Evolutionary conservation across 2,329 filamentous ascomycete genomes (phyloP), one percentile per base, ranked within the genome.

Genomic region (Hypomyces rosellus): DNA sequence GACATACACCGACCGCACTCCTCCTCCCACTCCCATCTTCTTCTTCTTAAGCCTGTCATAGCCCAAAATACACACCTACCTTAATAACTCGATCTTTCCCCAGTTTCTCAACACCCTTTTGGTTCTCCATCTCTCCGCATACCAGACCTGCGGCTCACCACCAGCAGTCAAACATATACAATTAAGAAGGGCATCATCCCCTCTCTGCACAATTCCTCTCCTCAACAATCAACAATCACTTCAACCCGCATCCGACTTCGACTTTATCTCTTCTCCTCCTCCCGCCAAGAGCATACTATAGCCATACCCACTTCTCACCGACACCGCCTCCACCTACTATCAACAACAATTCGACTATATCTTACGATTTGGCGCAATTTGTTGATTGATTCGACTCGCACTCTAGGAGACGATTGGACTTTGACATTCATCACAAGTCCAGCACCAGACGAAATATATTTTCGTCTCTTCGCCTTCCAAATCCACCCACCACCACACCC

Each of bases 61-160:
- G 25, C 43, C 48, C 48, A 40, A 50, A 47, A 50, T 53, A 50
- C 51, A 50, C 48, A 43, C 44, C 45, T 45, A 30, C 25, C 39
- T 53, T 53, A 46, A 53, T 53, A 53, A 53, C 51, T 53, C 50
- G 47, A 53, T 53, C 51, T 52, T 53, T 53, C 51, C 51, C 51
- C 51, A 53, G 51, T 49, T 53, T 53, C 51, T 52, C 42, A 25
- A 47, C 51, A 33, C 37, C 51, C 44, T 50, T 43, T 46, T 53
- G 43, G 15, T 50, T 50, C 48, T 53, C 51, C 51, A 53, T 53
- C 50, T 53, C 42, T 53, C 51, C 51, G 51, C 51, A 53, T 53
- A 53, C 39, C 43, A 36, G 14, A 15, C n/a, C 44, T 36, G 34
- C 44, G 44, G 33, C 33, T 46, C 44, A 36, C 34, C 40, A 18